These are phyloP conservation scores for Trifolium pratense DNA, from an alignment of 306 rosid genomes.

Conservation along the genomic window DNA sequence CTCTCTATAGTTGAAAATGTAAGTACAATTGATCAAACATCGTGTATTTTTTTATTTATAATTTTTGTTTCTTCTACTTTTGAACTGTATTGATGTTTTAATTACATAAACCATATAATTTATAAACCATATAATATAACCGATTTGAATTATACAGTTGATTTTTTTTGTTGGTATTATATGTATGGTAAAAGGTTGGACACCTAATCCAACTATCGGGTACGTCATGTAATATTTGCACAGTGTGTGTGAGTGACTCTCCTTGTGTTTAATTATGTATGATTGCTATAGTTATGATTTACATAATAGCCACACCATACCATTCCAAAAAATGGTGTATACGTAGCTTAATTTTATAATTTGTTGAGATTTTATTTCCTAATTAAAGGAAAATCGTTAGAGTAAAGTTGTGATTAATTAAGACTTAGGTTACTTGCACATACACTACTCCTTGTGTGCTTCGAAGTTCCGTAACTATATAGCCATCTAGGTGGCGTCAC, in stretches of 20 bases:
- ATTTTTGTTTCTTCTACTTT: too few relatives aligned
- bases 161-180: conserved; percentile 23
- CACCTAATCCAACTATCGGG: conserved; percentile 70
- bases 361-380: conserved; percentile 8
- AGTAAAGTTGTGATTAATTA: conserved; percentile 32
- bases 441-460: conserved; percentile 12
- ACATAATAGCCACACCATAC: conserved; percentile 38
- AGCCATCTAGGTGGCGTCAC: neutral
- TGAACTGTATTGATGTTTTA: too few relatives aligned
- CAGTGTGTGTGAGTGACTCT: conserved; percentile 45
- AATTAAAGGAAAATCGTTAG: conserved; percentile 9
- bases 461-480: conserved; percentile 19
- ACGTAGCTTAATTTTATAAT: neutral
- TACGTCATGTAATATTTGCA: conserved; percentile 26
- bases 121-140: too few relatives aligned
- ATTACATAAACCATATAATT: too few relatives aligned
- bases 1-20: too few relatives aligned
- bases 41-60: too few relatives aligned
- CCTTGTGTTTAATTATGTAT: conserved; percentile 20
- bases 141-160: conserved; percentile 53
- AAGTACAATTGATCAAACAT: too few relatives aligned
- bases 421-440: conserved; percentile 1
- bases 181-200: conserved; percentile 57
- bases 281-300: conserved; percentile 32
- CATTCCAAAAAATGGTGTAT: conserved; percentile 24